Evolutionary conservation across 108 stramenopile species (phyloP).

Genomic region (Nannochloropsis oceanica): DNA sequence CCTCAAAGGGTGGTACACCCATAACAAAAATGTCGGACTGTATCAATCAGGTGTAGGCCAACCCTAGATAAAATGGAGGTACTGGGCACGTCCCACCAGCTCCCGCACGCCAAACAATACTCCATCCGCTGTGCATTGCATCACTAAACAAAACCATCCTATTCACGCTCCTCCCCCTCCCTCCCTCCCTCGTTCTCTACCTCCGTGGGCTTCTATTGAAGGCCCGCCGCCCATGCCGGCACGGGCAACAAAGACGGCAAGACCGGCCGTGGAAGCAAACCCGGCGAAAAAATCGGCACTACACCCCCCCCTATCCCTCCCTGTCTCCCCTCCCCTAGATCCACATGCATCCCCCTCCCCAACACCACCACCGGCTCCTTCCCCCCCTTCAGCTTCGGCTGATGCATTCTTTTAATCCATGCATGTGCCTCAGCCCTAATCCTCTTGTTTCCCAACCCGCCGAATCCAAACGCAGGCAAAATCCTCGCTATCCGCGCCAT

Average conservation of each 20-base stretch:
- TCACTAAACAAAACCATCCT: too few species aligned
- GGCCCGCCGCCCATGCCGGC: background rate
- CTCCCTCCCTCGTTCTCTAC: background rate
- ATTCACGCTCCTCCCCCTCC: too few species aligned
- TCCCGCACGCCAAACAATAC: too few species aligned
- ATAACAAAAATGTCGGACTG: too few species aligned
- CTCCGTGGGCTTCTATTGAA: background rate
- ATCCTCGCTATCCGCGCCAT: conserved; percentile 9
- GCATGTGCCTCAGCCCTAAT: background rate
- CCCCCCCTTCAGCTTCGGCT: background rate
- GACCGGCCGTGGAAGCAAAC: background rate
- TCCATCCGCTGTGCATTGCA: too few species aligned
- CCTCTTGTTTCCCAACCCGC: conserved; percentile 22
- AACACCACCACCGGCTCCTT: background rate
- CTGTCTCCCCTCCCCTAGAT: too few species aligned
- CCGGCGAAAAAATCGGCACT: background rate
- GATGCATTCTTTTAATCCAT: background rate
- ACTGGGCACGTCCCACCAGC: too few species aligned
- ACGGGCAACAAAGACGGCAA: background rate
- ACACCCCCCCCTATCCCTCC: background rate
- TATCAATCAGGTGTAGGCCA: too few species aligned
- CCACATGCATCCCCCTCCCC: background rate
- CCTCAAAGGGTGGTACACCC: too few species aligned
- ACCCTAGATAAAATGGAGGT: too few species aligned
- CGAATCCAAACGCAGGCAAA: conserved; percentile 18